phyloP scores from a whole-genome alignment of 106 monocot genomes.

The Hemerocallis citrina region DNA sequence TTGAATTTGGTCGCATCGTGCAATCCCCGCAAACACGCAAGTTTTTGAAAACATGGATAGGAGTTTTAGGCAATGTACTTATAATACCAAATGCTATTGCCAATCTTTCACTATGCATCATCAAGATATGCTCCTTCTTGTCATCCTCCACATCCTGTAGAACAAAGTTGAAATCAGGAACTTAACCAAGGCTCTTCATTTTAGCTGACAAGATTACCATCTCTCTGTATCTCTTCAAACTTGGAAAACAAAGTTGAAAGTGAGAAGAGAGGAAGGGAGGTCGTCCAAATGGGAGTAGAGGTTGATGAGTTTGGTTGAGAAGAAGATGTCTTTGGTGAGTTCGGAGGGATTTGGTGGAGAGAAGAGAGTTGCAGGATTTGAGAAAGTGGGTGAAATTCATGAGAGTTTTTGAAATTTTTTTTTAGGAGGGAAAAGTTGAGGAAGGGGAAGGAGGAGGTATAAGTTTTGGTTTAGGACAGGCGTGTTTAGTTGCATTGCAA shows the following conservation, averaged over 20 bases:
- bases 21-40: slow-evolving; percentile 75
- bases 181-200: slow-evolving; percentile 63
- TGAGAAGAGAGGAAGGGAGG: slow-evolving; percentile 22
- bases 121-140: slow-evolving; percentile 65
- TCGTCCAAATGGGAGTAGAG: slow-evolving; percentile 58
- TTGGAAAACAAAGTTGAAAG: too few species aligned
- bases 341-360: slow-evolving; percentile 41
- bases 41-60: slow-evolving; percentile 61
- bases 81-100: slow-evolving; percentile 72
- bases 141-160: slow-evolving; percentile 80
- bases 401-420: too few species aligned
- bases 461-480: too few species aligned
- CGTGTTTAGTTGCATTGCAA: too few species aligned
- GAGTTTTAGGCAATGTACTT: slow-evolving; percentile 30
- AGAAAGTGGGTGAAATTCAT: too few species aligned
- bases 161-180: slow-evolving; percentile 74
- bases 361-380: slow-evolving; percentile 21
- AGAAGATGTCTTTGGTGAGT: slow-evolving; percentile 14
- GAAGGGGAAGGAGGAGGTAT: too few species aligned
- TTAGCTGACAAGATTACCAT: slow-evolving; percentile 29
- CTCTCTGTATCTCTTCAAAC: slow-evolving; percentile 42
- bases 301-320: slow-evolving; percentile 39
- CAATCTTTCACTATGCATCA: slow-evolving; percentile 67
- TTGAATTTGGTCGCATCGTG: slow-evolving; percentile 78
- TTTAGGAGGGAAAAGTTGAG: too few species aligned